These are phyloP conservation scores for Metarhizium humberi DNA, from an alignment of 2,329 filamentous ascomycete species.

Conservation along the genomic window DNA sequence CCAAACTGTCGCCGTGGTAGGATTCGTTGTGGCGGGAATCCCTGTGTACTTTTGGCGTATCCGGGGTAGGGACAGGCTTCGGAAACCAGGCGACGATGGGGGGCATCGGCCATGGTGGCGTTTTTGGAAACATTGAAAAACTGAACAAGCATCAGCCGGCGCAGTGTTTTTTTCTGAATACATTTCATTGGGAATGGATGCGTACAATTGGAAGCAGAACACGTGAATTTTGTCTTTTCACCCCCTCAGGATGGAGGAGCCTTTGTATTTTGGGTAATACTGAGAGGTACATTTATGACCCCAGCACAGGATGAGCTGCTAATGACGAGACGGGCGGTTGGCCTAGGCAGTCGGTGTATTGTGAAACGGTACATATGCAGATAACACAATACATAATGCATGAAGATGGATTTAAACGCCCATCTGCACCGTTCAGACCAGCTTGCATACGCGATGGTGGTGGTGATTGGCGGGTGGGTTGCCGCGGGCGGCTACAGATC, in stretches of 20 bases:
- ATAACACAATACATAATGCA: not conserved
- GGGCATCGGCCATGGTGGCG: conserved; percentile 41
- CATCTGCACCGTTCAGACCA: too few species aligned
- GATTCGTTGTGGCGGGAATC: conserved; percentile 73
- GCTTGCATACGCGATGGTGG: too few species aligned
- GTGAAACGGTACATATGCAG: not conserved
- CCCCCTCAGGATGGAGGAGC: too few species aligned
- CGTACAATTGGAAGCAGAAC: not conserved
- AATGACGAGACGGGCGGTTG: not conserved
- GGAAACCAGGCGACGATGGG: conserved; percentile 29
- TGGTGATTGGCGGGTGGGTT: too few species aligned
- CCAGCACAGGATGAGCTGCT: not conserved
- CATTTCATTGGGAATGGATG: not conserved
- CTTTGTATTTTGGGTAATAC: too few species aligned
- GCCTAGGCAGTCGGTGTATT: not conserved
- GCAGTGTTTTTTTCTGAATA: not conserved
- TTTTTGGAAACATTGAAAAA: conserved; percentile 41
- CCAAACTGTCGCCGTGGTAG: conserved; percentile 80
- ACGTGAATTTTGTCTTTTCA: too few species aligned
- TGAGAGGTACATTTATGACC: too few species aligned
- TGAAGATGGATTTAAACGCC: not conserved
- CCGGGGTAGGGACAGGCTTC: conserved; percentile 48
- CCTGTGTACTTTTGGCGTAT: conserved; percentile 87
- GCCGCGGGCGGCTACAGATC: too few species aligned
- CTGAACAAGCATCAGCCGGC: not conserved